Base-by-base conservation (phyloP, 345 rosid species). In the Combretum micranthum region DNA sequence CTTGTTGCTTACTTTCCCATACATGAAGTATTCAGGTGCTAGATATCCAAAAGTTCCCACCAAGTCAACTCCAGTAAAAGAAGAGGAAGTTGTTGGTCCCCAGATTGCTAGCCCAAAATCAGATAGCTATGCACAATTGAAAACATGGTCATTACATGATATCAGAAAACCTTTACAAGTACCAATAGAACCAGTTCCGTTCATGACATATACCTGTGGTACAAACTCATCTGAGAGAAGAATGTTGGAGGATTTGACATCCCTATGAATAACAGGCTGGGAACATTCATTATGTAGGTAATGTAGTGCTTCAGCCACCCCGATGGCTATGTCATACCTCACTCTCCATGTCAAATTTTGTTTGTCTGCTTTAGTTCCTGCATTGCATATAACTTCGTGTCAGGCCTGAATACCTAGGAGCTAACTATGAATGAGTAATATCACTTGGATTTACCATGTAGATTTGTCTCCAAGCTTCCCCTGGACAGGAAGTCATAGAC, bases 1-100 rank as follows among this genome's bases (percentile, higher is more conserved):
- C 81, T 85, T 88, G 72, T 89, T 83, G 32, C 99, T 93, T 20
- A 89, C 80, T 77, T 89, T 89, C 19, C 99, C 99, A 14, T 79
- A 88, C 99, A 93, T 89, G 49, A 93, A 93, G 67, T 89, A 93
- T 56, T 89, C 99, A 15, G 98, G 99, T 51, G 99, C 99, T 56
- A 93, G 87, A 68, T 93, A 93, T 43, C 99, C 99, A 61, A 93
- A 93, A 44, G 99, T 93, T 50, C 99, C 97, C 18, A 89, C 94
- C 25, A 89, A 76, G 12, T 89, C 91, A 12, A 65, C 64, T 73
- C 75, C 78, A 47, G 77, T 85, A 2, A 82, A 70, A 60, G 72
- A 89, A 21, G 78, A 70, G 42, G 86, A 71, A 74, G 72, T 59
- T 59, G 77, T 76, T 0, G 96, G 91, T 57, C 83, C 96, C 97